Base-by-base conservation (phyloP, 768 basidiomycete genomes). In the Pholiota conissans region DNA sequence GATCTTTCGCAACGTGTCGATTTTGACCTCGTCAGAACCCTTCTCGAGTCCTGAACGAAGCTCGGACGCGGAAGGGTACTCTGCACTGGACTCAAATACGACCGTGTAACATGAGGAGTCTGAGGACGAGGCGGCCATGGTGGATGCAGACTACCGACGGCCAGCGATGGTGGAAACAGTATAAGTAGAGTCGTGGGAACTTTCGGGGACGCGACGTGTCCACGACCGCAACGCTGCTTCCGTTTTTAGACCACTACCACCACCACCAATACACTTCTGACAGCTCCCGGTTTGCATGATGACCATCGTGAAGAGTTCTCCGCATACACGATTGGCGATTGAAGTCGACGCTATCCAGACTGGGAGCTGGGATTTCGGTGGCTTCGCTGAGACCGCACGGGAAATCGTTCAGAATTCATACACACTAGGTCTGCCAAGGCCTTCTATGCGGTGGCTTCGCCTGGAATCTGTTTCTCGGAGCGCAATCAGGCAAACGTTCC, bases 11-110 rank as follows among this genome's bases (percentile, higher is more conserved):
- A 98, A 85, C 69, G 94, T 92, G 78, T 98, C 95, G 65, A 96
- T 78, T 78, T 97, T 98, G 78, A 95, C 87, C 64, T 98, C 96
- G 73, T 98, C 95, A 20, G 92, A 88, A 56, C 96, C 95, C 76
- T 97, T 98, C 76, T 99, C 92, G 49, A 98, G 79, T 32, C 85
- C 81, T 58, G 86, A 79, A 61, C 92, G 83, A 48, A 97, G 82
- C 63, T 98, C 95, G 61, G 88, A 82, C 1, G 84, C 83, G n/a
- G 90, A 86, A 5, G 90, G 92, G 18, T 84, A 80, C 72, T 93
- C 92, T 34, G 82, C 77, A 49, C 74, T 79, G 64, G 87, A 86
- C 67, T 93, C 91, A 37, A 83, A 85, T 47, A 93, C 82, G 60
- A 93, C 75, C 8, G 91, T 93, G 69, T 92, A 90, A 69, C 90